phyloP scores from a whole-genome alignment of 192 early-diverging fungal species.

The Gryganskiella cystojenkinii region DNA sequence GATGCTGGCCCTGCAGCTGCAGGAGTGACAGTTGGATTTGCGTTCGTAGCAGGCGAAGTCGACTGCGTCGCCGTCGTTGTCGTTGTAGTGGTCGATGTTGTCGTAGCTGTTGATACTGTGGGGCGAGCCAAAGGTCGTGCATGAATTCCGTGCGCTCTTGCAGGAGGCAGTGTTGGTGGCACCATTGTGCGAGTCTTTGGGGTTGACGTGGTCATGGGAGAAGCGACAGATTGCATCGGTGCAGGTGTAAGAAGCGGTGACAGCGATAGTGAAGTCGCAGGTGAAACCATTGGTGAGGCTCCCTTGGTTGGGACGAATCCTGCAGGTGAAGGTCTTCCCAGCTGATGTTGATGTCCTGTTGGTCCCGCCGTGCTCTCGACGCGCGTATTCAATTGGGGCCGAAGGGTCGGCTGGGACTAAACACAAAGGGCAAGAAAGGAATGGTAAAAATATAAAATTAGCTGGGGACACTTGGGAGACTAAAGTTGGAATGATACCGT shows the following conservation, averaged over 20 bases:
- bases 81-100: too few species aligned
- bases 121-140: conserved; percentile 29
- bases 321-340: conserved; percentile 10
- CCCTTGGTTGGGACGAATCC: neutral
- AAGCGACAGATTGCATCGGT: conserved; percentile 1
- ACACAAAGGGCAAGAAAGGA: too few species aligned
- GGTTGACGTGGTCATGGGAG: conserved; percentile 1
- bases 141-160: conserved; percentile 48
- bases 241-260: too few species aligned
- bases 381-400: conserved; percentile 1
- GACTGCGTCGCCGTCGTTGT: conserved; percentile 2
- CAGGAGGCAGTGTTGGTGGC: conserved; percentile 47
- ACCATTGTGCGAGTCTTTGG: conserved; percentile 9
- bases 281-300: conserved; percentile 10
- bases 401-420: neutral
- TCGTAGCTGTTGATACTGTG: too few species aligned
- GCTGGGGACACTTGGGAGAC: too few species aligned
- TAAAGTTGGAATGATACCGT: too few species aligned
- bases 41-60: neutral
- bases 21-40: neutral
- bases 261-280: conserved; percentile 1
- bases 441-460: too few species aligned
- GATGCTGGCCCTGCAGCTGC: neutral
- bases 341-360: too few species aligned
- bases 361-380: neutral